Conservation (phyloP, 805 yeast genomes). For the Pichia scutulata region DNA sequence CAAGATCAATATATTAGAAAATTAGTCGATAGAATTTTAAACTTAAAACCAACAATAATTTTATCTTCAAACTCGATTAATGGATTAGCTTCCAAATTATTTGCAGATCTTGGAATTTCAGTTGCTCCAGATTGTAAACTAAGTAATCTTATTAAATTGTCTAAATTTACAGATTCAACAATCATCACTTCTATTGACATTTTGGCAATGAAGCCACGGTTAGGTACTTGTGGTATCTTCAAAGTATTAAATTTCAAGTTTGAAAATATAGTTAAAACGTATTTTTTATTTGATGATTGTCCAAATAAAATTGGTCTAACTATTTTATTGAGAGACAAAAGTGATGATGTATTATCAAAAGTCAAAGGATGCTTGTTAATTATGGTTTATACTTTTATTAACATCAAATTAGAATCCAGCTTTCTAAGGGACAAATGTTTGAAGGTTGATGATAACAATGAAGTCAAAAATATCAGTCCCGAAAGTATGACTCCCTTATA, state of each 20-base stretch:
- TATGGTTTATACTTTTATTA: conserved; percentile 70
- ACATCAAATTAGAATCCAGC: conserved; percentile 71
- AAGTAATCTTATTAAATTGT: conserved; percentile 68
- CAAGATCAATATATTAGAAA: conserved; percentile 79
- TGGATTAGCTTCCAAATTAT: conserved; percentile 67
- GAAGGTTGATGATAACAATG: conserved; percentile 18
- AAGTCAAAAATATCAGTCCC: conserved; percentile 5
- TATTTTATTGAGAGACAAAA: conserved; percentile 75
- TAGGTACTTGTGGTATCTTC: conserved; percentile 71
- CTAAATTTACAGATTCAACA: conserved; percentile 76
- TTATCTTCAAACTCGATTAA: conserved; percentile 74
- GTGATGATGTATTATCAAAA: conserved; percentile 49
- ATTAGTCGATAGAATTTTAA: conserved; percentile 67
- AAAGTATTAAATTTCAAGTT: conserved; percentile 61
- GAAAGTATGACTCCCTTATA: conserved; percentile 15
- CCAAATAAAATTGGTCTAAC: conserved; percentile 72
- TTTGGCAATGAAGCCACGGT: conserved; percentile 57
- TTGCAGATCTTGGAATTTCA: conserved; percentile 69
- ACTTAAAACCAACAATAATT: conserved; percentile 71
- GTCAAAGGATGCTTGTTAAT: conserved; percentile 77
- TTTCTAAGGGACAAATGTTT: conserved; percentile 65
- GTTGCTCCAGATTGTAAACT: conserved; percentile 79
- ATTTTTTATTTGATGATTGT: conserved; percentile 74
- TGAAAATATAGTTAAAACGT: conserved; percentile 54
- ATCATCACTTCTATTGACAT: conserved; percentile 82